Percentiles rank a stretch among this genome's conserved stretches.
Evolutionary conservation across 441 rosid genomes (phyloP).

Genomic region (Geranium incanum): DNA sequence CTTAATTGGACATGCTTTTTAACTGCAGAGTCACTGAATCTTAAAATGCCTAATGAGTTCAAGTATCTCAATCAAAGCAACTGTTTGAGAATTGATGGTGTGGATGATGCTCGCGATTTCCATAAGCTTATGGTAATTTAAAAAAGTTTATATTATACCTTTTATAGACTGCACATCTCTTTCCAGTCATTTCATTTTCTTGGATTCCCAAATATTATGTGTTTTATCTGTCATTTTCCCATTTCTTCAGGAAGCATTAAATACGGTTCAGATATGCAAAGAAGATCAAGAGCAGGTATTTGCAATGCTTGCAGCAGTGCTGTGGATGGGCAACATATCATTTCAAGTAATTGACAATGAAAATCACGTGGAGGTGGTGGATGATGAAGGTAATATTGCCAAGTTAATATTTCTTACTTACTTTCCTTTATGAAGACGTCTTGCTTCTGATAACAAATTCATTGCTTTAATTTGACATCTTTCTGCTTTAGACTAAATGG

Average conservation of each 20-base stretch:
- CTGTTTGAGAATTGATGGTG: constrained; percentile 64
- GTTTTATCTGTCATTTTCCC: constrained; percentile 17
- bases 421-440: neutral
- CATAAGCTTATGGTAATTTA: constrained; percentile 57
- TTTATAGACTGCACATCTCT: constrained; percentile 11
- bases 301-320: constrained; percentile 71
- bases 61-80: constrained; percentile 81
- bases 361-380: constrained; percentile 75
- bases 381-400: constrained; percentile 56
- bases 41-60: constrained; percentile 68
- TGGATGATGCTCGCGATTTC: constrained; percentile 68
- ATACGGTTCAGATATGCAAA: constrained; percentile 53
- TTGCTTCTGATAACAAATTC: constrained; percentile 4
- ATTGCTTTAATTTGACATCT: neutral
- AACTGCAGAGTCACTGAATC: constrained; percentile 65
- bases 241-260: constrained; percentile 65
- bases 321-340: constrained; percentile 84
- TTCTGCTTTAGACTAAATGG: neutral
- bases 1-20: constrained; percentile 10
- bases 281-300: constrained; percentile 72
- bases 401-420: constrained; percentile 11
- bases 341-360: constrained; percentile 68
- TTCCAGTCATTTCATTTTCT: constrained; percentile 12
- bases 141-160: constrained; percentile 13
- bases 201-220: constrained; percentile 15